Evolutionary conservation across 192 early-diverging fungal genomes (phyloP), one percentile per base, ranked within the genome.

Genomic region (Coemansia sp.): DNA sequence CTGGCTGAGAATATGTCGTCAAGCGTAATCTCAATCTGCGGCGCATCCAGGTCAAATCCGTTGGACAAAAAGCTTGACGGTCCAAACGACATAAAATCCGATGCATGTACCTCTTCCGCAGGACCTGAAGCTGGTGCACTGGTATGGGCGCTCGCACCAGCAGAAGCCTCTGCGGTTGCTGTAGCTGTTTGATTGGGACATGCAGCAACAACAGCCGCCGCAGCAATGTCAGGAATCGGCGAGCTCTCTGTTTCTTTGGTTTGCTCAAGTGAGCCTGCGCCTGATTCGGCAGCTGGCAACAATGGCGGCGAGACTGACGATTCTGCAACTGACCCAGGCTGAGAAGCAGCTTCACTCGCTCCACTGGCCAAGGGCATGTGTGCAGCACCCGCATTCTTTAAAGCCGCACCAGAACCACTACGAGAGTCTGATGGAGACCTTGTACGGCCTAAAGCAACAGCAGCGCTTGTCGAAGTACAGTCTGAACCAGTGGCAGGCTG

Each of bases 11-110:
- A 82, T 23, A 82, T 82, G 41, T 82, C 80, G 48, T 82, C 80
- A 14, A 82, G 80, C 22, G 75, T 77, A 61, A 77, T 82, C 55
- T 82, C 80, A 37, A 82, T 82, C 62, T 82, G 80, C 59, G 80
- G 80, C 21, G 75, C 74, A 21, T 82, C 79, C 43, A 82, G 67
- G 21, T 82, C 79, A 26, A 82, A 77, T 2, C 79, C 79, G 29
- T 65, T 77, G 11, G 79, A 76, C 53, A 82, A 51, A 52, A 82
- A 82, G 67, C 70, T 76, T 21, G 79, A 82, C 7, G 73, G 79
- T 2, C 79, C 79, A 69, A 82, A 74, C 6, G 79, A 82, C 79
- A 82, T 82, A 56, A 82, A 73, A 48, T 82, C 79, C 21, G 79
- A 82, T 14, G 71, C 80, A 22, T 77, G 68, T 2, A 74, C 71